Conservation (phyloP, 2,329 filamentous ascomycete species). For the Colletotrichum paranaense region DNA sequence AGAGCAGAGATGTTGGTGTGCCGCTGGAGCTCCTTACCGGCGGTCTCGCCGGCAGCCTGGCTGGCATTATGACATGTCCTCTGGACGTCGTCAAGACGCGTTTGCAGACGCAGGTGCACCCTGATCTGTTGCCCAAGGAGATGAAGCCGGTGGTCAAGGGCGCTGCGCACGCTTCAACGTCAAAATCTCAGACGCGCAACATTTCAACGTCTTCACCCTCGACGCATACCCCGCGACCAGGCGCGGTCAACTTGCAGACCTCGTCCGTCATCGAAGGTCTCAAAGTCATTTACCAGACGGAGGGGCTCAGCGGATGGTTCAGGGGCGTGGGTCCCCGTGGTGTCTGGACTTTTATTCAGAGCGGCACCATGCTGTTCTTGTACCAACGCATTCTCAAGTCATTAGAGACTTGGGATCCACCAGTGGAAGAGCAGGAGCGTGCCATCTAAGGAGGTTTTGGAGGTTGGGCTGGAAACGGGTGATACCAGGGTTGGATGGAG, state of each 20-base stretch:
- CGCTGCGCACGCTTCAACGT: slow-evolving; percentile 40
- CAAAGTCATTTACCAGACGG: slow-evolving; percentile 87
- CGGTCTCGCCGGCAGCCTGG: slow-evolving; percentile 89
- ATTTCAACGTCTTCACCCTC: slow-evolving; percentile 94
- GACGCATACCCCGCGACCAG: slow-evolving; percentile 82
- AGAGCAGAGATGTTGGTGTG: slow-evolving; percentile 85
- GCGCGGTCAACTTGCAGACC: slow-evolving; percentile 84
- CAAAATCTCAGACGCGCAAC: slow-evolving; percentile 69
- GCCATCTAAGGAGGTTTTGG: slow-evolving; percentile 21
- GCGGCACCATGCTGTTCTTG: slow-evolving; percentile 94
- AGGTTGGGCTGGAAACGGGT: background rate
- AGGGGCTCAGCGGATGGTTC: slow-evolving; percentile 92
- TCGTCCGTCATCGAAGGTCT: slow-evolving; percentile 89
- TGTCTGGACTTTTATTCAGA: slow-evolving; percentile 98
- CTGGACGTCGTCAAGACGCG: slow-evolving; percentile 98
- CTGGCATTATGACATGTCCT: slow-evolving; percentile 93
- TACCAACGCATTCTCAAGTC: slow-evolving; percentile 89
- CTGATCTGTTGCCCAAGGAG: slow-evolving; percentile 44
- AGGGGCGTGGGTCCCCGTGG: slow-evolving; percentile 91
- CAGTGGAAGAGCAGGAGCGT: slow-evolving; percentile 36
- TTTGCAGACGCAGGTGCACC: slow-evolving; percentile 87
- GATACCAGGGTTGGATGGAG: slow-evolving; percentile 11
- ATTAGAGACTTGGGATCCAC: slow-evolving; percentile 68
- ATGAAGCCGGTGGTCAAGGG: slow-evolving; percentile 37
- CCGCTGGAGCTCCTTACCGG: slow-evolving; percentile 89